A percentile compares a stretch with the other conserved stretches of the same genome.
Evolutionary conservation across 257 asterid species (phyloP).

Genomic region (Echium plantagineum): DNA sequence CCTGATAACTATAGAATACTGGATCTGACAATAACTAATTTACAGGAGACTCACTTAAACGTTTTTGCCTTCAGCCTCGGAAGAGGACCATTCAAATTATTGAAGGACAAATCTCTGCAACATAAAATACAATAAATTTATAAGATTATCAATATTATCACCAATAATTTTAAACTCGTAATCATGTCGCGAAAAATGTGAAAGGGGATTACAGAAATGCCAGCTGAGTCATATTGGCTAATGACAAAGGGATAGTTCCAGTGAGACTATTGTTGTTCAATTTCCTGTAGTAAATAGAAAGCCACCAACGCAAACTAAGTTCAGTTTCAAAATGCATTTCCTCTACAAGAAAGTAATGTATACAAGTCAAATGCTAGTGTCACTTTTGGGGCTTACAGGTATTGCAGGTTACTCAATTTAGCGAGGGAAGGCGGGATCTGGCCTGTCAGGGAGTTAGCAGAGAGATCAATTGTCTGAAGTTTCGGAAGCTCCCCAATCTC

Average conservation of each 20-base stretch:
- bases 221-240: constrained; percentile 72
- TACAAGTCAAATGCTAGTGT: background rate
- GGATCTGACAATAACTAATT: constrained; percentile 1
- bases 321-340: background rate
- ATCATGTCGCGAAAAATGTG: background rate
- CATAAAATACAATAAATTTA: constrained; percentile 2
- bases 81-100: constrained; percentile 79
- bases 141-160: constrained; percentile 4
- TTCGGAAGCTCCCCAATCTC: constrained; percentile 67
- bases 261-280: constrained; percentile 69
- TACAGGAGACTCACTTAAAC: constrained; percentile 43
- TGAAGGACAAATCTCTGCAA: constrained; percentile 82
- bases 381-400: constrained; percentile 37
- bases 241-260: constrained; percentile 61
- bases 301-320: background rate
- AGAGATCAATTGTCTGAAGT: constrained; percentile 67
- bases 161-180: constrained; percentile 5
- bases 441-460: constrained; percentile 54
- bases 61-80: constrained; percentile 80
- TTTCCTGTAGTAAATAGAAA: constrained; percentile 44
- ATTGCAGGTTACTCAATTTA: constrained; percentile 53
- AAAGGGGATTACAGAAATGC: constrained; percentile 52
- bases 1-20: background rate
- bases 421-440: constrained; percentile 62
- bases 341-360: background rate